Conservation (phyloP, 2,329 filamentous ascomycete genomes). For the Onygenales sp. region DNA sequence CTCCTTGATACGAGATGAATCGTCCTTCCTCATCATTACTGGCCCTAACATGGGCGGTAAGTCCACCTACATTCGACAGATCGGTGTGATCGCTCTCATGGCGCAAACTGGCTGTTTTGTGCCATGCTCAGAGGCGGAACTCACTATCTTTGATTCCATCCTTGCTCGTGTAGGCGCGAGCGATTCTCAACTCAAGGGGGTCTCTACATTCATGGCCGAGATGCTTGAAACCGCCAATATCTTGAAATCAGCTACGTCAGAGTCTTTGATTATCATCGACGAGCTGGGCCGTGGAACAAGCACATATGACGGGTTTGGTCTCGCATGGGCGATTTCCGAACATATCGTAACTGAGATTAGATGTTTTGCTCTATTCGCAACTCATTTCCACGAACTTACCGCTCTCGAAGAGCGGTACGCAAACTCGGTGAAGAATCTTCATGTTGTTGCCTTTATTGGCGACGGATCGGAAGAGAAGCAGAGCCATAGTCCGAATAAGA, state of each 20-base stretch:
- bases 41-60: slow-evolving; percentile 99
- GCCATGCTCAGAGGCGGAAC: slow-evolving; percentile 77
- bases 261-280: slow-evolving; percentile 97
- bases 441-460: slow-evolving; percentile 88
- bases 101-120: slow-evolving; percentile 96
- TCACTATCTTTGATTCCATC: slow-evolving; percentile 95
- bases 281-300: slow-evolving; percentile 93
- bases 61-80: slow-evolving; percentile 95
- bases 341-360: slow-evolving; percentile 94
- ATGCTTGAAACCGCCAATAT: slow-evolving; percentile 99
- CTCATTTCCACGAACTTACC: slow-evolving; percentile 96
- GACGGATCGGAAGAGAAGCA: slow-evolving; percentile 40
- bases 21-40: slow-evolving; percentile 91
- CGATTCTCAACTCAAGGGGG: slow-evolving; percentile 93
- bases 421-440: slow-evolving; percentile 75
- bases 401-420: slow-evolving; percentile 78
- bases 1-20: slow-evolving; percentile 63
- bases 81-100: slow-evolving; percentile 94
- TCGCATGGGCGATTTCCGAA: slow-evolving; percentile 98
- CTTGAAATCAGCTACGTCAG: slow-evolving; percentile 87
- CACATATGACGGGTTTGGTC: slow-evolving; percentile 94
- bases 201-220: slow-evolving; percentile 98
- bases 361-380: slow-evolving; percentile 90
- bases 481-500: slow-evolving; percentile 39
- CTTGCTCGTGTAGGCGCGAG: slow-evolving; percentile 91